These are phyloP conservation scores for Postia placenta DNA, from an alignment of 768 basidiomycete genomes.

Conservation along the genomic window DNA sequence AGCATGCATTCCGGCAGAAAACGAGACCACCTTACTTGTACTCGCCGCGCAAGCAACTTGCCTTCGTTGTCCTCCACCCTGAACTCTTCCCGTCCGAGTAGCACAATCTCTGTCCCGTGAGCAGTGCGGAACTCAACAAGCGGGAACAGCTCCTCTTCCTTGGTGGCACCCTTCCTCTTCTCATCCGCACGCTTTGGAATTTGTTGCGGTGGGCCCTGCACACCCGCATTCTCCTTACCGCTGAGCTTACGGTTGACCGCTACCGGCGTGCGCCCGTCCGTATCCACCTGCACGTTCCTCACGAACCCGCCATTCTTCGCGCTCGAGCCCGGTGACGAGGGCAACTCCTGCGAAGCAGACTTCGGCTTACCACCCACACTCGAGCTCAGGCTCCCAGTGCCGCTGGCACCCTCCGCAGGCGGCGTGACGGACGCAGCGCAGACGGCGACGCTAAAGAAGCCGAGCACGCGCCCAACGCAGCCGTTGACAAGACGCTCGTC, in stretches of 20 bases:
- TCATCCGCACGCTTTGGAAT: neutral
- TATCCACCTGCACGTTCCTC: slow-evolving; percentile 26
- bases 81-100: slow-evolving; percentile 48
- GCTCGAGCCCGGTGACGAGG: slow-evolving; percentile 19
- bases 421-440: slow-evolving; percentile 12
- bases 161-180: slow-evolving; percentile 25
- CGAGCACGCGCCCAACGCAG: slow-evolving; percentile 54
- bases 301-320: slow-evolving; percentile 29
- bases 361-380: slow-evolving; percentile 7
- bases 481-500: slow-evolving; percentile 64
- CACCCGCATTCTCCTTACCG: slow-evolving; percentile 30
- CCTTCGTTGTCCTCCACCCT: slow-evolving; percentile 48
- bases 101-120: slow-evolving; percentile 37
- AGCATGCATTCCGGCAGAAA: neutral
- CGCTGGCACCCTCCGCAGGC: neutral
- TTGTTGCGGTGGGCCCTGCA: no score
- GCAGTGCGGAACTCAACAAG: slow-evolving; percentile 41
- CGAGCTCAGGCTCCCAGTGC: neutral
- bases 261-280: slow-evolving; percentile 26
- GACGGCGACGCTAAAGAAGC: slow-evolving; percentile 34
- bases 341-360: slow-evolving; percentile 18
- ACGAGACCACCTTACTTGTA: slow-evolving; percentile 27
- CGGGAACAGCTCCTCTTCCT: slow-evolving; percentile 37
- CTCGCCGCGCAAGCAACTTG: slow-evolving; percentile 39
- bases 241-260: slow-evolving; percentile 8